phyloP scores from a whole-genome alignment of 2,329 filamentous ascomycete genomes.

The Paraconiothyrium brasiliense region DNA sequence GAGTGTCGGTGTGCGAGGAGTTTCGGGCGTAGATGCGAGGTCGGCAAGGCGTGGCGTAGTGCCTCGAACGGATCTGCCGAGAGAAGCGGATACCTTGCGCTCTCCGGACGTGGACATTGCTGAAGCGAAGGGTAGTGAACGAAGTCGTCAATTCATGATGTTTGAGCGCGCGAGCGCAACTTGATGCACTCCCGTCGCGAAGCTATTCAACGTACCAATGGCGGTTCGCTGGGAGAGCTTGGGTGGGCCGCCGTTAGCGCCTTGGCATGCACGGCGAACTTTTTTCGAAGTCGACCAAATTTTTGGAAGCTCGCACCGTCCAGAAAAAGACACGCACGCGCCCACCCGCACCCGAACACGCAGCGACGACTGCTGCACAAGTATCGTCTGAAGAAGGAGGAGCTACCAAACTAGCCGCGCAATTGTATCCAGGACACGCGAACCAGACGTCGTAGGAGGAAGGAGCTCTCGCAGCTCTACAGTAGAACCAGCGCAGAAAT shows the following conservation, averaged over 20 bases:
- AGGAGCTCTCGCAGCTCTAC: constrained; percentile 21
- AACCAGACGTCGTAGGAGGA: constrained; percentile 19
- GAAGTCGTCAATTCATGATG: neutral
- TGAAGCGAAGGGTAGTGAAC: neutral
- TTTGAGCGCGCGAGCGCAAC: neutral
- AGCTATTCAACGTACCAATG: neutral
- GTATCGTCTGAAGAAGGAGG: neutral
- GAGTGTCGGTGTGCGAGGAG: constrained; percentile 55
- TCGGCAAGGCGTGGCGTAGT: constrained; percentile 46
- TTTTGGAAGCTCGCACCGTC: constrained; percentile 21
- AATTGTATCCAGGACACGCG: neutral
- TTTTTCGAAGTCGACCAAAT: constrained; percentile 17
- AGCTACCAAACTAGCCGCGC: neutral
- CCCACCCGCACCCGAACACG: constrained; percentile 27
- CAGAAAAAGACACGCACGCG: constrained; percentile 26
- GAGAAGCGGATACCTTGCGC: constrained; percentile 43
- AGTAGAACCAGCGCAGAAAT: constrained; percentile 41
- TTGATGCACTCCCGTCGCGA: neutral
- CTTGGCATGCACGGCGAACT: constrained; percentile 5
- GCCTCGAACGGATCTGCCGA: constrained; percentile 41
- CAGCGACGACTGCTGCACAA: constrained; percentile 1
- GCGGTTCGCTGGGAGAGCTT: neutral
- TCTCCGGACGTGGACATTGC: constrained; percentile 34
- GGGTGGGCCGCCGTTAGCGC: neutral
- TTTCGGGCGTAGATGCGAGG: constrained; percentile 47